These are phyloP conservation scores for Abrus precatorius DNA, from an alignment of 306 rosid genomes.

Conservation along the genomic window DNA sequence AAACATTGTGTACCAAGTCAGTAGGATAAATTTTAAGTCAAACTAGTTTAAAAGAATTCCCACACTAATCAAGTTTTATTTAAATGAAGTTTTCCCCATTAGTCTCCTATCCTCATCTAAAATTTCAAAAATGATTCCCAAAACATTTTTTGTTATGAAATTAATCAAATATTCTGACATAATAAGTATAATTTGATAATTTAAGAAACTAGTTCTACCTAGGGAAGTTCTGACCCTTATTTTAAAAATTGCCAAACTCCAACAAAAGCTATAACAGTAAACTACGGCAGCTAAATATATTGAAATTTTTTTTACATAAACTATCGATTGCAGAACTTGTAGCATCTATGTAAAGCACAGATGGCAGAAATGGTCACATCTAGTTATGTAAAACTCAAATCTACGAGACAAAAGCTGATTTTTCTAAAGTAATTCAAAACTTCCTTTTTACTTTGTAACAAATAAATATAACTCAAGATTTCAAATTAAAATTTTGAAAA, in stretches of 20 bases:
- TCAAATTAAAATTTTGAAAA: conserved; percentile 22
- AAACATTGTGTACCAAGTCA: not conserved
- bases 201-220: not conserved
- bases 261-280: conserved; percentile 29
- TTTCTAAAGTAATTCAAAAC: not conserved
- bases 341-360: not conserved
- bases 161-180: not conserved
- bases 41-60: conserved; percentile 15
- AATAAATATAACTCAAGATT: not conserved
- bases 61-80: conserved; percentile 2
- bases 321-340: conserved; percentile 8
- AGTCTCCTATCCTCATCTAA: not conserved
- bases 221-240: not conserved
- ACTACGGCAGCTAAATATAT: conserved; percentile 5
- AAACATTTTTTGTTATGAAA: not conserved
- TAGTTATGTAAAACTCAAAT: conserved; percentile 18
- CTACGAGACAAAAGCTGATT: conserved; percentile 5
- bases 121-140: not conserved
- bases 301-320: conserved; percentile 34
- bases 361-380: not conserved
- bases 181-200: not conserved
- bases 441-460: not conserved
- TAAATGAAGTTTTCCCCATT: not conserved
- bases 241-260: conserved; percentile 29
- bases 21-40: conserved; percentile 7